Evolutionary conservation across 306 rosid genomes (phyloP), one percentile per base, ranked within the genome.

Genomic region (Delonix regia): DNA sequence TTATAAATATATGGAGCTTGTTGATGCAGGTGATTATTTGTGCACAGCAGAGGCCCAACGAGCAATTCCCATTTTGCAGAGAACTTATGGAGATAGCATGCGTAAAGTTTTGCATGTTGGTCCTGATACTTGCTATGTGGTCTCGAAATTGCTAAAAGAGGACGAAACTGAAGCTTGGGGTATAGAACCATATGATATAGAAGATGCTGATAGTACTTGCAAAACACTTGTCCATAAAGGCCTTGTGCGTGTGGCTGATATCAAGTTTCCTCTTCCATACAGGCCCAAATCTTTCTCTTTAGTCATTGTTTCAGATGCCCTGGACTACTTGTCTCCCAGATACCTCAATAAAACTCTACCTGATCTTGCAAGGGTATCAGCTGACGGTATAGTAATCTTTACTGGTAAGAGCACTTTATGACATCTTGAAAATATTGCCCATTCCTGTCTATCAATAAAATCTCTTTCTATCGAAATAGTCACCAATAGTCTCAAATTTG

Each of bases 81-180:
- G 83, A 81, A 80, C 89, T 21, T 88, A 90, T 33, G 92, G 92
- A 42, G 90, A 86, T 75, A 74, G 90, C 87, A 88, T 86, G 94
- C 94, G 76, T 62, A 90, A 83, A 78, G 88, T 90, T 79, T 86
- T 90, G 80, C 94, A 90, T 56, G 87, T 90, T 73, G 94, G 94
- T 56, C 94, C 92, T 24, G 90, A 88, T 65, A 76, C 89, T 33
- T 87, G 89, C 83, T 84, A 73, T 18, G 91, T 89, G 77, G 89
- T 86, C 73, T 87, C 87, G 28, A 85, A 78, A 77, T 85, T 91
- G 87, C 77, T 73, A 49, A 80, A 74, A 76, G 88, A 92, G 81
- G 89, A 85, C 14, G 97, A 88, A 82, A 89, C 94, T 70, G 92
- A 88, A 78, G 97, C 91, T 21, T 92, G 97, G 97, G 97, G 92